These are phyloP conservation scores for Laguncularia racemosa DNA, from an alignment of 345 rosid species.

Conservation along the genomic window DNA sequence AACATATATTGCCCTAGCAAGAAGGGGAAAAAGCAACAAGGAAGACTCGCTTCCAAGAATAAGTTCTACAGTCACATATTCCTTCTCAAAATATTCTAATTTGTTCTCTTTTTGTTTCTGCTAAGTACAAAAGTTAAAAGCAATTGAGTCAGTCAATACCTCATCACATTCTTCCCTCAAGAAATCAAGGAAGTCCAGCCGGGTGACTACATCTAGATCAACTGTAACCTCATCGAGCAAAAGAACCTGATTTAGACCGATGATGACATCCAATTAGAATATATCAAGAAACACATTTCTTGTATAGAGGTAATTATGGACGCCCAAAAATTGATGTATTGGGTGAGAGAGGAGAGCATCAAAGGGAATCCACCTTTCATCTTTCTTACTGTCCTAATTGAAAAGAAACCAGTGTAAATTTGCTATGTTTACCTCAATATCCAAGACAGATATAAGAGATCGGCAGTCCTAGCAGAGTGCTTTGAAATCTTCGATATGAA, in stretches of 20 bases:
- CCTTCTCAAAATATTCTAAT: background rate
- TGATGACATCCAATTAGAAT: background rate
- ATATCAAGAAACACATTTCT: background rate
- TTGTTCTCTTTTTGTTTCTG: background rate
- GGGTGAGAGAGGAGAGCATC: too few relatives aligned
- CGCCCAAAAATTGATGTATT: too few relatives aligned
- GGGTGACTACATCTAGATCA: slow-evolving; percentile 90
- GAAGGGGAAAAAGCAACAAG: too few relatives aligned
- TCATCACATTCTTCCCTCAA: slow-evolving; percentile 85
- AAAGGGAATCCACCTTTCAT: too few relatives aligned
- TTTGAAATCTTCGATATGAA: background rate
- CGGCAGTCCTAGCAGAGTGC: background rate
- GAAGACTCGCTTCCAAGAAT: too few relatives aligned
- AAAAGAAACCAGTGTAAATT: background rate
- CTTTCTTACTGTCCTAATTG: background rate
- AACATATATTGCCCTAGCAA: too few relatives aligned
- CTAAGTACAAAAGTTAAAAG: background rate
- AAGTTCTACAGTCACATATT: too few relatives aligned
- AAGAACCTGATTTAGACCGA: slow-evolving; percentile 48
- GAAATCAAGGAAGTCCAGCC: slow-evolving; percentile 87
- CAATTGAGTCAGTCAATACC: slow-evolving; percentile 28
- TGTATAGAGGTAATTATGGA: too few relatives aligned
- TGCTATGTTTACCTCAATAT: background rate
- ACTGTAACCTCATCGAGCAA: slow-evolving; percentile 94
- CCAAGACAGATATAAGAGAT: background rate